phyloP scores from a whole-genome alignment of 768 basidiomycete genomes.

The Leucocoprinus leucothites region DNA sequence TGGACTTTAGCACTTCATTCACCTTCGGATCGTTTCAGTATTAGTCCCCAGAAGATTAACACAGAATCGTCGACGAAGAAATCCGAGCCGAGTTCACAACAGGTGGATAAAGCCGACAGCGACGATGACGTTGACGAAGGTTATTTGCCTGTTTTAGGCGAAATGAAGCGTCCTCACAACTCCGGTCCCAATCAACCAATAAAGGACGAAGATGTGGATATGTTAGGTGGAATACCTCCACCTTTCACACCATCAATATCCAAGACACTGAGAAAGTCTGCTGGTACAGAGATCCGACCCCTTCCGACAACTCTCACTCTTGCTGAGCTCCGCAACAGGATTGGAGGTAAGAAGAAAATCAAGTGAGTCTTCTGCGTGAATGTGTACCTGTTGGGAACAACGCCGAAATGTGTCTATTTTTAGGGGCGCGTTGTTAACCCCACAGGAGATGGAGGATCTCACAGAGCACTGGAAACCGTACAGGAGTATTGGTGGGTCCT shows the following conservation, averaged over 20 bases:
- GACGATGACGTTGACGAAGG: slow-evolving; percentile 26
- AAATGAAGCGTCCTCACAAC: slow-evolving; percentile 13
- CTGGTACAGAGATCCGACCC: slow-evolving; percentile 25
- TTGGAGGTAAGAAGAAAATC: slow-evolving; percentile 67
- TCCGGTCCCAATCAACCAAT: slow-evolving; percentile 1
- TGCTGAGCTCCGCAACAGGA: slow-evolving; percentile 51
- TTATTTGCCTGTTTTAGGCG: slow-evolving; percentile 25
- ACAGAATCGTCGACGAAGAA: slow-evolving; percentile 11
- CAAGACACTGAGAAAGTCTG: slow-evolving; percentile 42
- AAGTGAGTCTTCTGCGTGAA: slow-evolving; percentile 45
- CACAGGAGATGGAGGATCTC: slow-evolving; percentile 77
- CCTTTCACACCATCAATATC: slow-evolving; percentile 70
- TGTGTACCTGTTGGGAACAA: slow-evolving; percentile 12
- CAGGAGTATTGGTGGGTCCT: slow-evolving; percentile 64
- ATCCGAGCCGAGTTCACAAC: slow-evolving; percentile 10
- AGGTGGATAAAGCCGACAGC: slow-evolving; percentile 4
- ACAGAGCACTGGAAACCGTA: slow-evolving; percentile 81
- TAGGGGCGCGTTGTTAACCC: slow-evolving; percentile 73
- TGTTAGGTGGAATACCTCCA: slow-evolving; percentile 41
- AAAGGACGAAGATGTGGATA: slow-evolving; percentile 9
- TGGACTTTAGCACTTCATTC: slow-evolving; percentile 69
- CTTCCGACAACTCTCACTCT: slow-evolving; percentile 63
- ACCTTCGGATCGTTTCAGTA: slow-evolving; percentile 39
- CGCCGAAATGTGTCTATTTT: slow-evolving; percentile 10
- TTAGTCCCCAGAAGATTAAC: slow-evolving; percentile 50